Evolutionary conservation across 192 early-diverging fungal species (phyloP), one percentile per base, ranked within the genome.

Genomic region (Podila epicladia): DNA sequence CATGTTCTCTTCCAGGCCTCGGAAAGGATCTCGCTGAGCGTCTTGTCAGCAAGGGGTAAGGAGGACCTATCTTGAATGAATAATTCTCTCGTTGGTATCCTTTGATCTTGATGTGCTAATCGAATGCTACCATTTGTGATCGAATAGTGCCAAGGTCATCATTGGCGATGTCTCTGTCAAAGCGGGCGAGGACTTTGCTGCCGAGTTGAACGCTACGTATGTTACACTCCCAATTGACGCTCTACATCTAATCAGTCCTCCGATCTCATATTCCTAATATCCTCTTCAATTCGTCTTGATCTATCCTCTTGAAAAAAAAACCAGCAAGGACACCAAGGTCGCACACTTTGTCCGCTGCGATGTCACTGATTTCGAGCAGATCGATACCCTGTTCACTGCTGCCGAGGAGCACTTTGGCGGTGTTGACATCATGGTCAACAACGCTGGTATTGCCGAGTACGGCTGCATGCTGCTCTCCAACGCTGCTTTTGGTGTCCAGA

Each of bases 341-440:
- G 89, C 89, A 0, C 71, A 85, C 29, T 90, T 85, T 71, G 77
- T 79, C 26, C 57, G 62, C 20, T 87, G 86, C 75, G 89, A 91
- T 50, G 90, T 91, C 24, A 55, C 79, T 29, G 61, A 76, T 29
- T 67, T 62, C 13, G 67, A 50, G 9, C 74, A 89, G 3, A 60
- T 87, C 12, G 57, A 69, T 0, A 57, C 67, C 0, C 80, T 89
- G 24, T 65, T 91, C 51, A 55, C 67, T 3, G 67, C 68, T 0
- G 85, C 89, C 4, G 67, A 84, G 15, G 45, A 60, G 9, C 67
- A 85, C 61, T 94, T 90, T 70, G 92, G 92, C 5, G 32, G 33
- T 0, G 61, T 92, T 6, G 87, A 91, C 49, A 86, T 91, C 33
- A 71, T 87, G 63, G 76, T 92, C 67, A 91, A 88, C 75, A 91